These are phyloP conservation scores for Ustilago xerochloae DNA, from an alignment of 1,284 basidiomycete species.

Conservation along the genomic window DNA sequence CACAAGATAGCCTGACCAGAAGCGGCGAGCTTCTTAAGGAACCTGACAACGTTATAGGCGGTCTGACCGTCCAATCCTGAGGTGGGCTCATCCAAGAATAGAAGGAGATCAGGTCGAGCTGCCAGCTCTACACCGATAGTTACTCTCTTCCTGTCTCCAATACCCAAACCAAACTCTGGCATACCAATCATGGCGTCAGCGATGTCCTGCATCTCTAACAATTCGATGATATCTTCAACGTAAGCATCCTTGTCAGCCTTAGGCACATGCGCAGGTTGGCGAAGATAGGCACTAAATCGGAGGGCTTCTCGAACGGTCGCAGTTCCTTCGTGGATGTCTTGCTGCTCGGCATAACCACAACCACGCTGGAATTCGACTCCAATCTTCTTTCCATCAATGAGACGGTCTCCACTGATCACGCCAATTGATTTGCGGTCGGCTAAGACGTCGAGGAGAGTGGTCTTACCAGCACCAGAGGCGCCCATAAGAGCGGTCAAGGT, in stretches of 20 bases:
- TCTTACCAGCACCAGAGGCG: conserved; percentile 77
- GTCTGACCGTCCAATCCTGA: conserved; percentile 46
- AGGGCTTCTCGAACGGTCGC: conserved; percentile 86
- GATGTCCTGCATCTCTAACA: conserved; percentile 80
- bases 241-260: conserved; percentile 81
- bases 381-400: conserved; percentile 80
- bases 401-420: conserved; percentile 80
- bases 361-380: conserved; percentile 79
- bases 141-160: conserved; percentile 77
- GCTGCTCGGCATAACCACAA: conserved; percentile 78
- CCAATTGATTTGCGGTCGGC: conserved; percentile 83
- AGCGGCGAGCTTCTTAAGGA: conserved; percentile 49
- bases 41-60: conserved; percentile 47
- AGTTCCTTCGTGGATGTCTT: conserved; percentile 84
- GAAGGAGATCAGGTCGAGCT: conserved; percentile 42
- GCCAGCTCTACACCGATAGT: conserved; percentile 69
- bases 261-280: conserved; percentile 79
- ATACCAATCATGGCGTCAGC: conserved; percentile 78
- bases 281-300: conserved; percentile 81
- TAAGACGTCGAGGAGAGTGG: conserved; percentile 79
- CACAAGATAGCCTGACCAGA: conserved; percentile 51
- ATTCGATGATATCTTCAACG: conserved; percentile 80
- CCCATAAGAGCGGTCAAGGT: conserved; percentile 79
- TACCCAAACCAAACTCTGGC: conserved; percentile 72
- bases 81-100: conserved; percentile 71